Percentiles rank a stretch among this genome's conserved stretches.
phyloP scores from a whole-genome alignment of 208 protist species.

The Trypanosoma grayi region DNA sequence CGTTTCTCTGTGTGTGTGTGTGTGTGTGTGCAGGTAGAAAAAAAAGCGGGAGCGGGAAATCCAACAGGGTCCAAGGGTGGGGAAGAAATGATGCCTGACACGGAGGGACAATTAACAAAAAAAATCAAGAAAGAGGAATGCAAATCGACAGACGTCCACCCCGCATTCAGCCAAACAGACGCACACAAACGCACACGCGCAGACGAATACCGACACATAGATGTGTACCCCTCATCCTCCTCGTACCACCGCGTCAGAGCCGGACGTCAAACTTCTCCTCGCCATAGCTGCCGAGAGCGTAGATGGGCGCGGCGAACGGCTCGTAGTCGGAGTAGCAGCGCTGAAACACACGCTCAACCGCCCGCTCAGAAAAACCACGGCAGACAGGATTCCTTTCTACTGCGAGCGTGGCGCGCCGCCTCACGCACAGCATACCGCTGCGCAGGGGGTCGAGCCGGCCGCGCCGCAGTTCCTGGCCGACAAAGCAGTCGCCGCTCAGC shows the following conservation, averaged over 20 bases:
- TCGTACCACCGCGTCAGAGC: background rate
- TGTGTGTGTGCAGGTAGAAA: no score
- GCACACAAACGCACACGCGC: no score
- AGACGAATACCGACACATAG: background rate
- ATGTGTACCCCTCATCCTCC: background rate
- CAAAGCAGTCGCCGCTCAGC: conserved; percentile 92
- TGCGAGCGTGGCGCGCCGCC: conserved; percentile 82
- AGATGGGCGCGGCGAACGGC: conserved; percentile 81
- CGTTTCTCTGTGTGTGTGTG: no score
- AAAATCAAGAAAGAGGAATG: no score
- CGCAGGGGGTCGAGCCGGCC: conserved; percentile 69
- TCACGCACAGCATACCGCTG: conserved; percentile 82
- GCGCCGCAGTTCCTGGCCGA: conserved; percentile 56
- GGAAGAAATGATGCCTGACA: no score
- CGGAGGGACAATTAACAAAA: no score
- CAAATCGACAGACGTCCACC: no score
- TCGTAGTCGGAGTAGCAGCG: conserved; percentile 90
- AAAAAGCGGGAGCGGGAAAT: no score
- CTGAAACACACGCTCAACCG: conserved; percentile 71
- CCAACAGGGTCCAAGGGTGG: no score
- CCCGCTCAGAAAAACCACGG: conserved; percentile 74
- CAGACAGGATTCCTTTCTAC: conserved; percentile 86
- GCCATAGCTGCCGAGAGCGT: conserved; percentile 80
- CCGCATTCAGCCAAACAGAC: no score
- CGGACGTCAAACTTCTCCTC: conserved; percentile 38